phyloP scores from a whole-genome alignment of 2,329 filamentous ascomycete genomes.

The Aureobasidium vineae region DNA sequence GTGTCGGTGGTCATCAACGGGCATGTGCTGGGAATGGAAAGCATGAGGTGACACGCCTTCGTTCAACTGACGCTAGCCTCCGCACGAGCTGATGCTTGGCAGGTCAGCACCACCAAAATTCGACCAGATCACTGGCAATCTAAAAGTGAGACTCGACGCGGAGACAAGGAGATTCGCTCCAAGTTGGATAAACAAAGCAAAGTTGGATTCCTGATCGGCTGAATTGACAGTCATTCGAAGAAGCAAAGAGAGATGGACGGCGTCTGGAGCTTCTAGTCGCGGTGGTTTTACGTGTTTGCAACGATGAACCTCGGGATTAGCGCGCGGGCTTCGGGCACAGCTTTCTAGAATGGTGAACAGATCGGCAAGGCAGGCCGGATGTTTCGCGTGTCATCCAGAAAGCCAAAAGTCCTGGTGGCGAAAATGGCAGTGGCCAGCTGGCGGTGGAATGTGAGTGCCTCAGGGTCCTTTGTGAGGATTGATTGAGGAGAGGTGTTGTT shows the following conservation, averaged over 20 bases:
- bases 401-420: constrained; percentile 18
- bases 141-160: constrained; percentile 4
- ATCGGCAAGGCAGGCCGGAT: constrained; percentile 23
- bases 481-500: neutral
- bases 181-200: neutral
- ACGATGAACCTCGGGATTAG: constrained; percentile 19
- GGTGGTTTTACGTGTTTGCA: constrained; percentile 24
- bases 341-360: constrained; percentile 20
- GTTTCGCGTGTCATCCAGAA: constrained; percentile 21
- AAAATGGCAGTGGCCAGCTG: constrained; percentile 15
- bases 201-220: constrained; percentile 6
- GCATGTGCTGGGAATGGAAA: neutral
- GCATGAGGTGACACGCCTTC: constrained; percentile 18
- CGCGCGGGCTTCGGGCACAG: constrained; percentile 13
- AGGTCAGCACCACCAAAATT: constrained; percentile 16
- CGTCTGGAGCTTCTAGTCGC: constrained; percentile 18
- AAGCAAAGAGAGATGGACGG: constrained; percentile 9
- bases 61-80: constrained; percentile 24
- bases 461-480: neutral
- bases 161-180: neutral
- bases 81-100: constrained; percentile 16
- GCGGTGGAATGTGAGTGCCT: constrained; percentile 15
- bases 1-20: constrained; percentile 11
- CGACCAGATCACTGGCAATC: constrained; percentile 12
- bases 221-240: neutral